Percentiles rank a stretch among this genome's conserved stretches.
Evolutionary conservation across 225 moss, liverwort and hornwort genomes (phyloP).

Genomic region (Polytrichum commune): DNA sequence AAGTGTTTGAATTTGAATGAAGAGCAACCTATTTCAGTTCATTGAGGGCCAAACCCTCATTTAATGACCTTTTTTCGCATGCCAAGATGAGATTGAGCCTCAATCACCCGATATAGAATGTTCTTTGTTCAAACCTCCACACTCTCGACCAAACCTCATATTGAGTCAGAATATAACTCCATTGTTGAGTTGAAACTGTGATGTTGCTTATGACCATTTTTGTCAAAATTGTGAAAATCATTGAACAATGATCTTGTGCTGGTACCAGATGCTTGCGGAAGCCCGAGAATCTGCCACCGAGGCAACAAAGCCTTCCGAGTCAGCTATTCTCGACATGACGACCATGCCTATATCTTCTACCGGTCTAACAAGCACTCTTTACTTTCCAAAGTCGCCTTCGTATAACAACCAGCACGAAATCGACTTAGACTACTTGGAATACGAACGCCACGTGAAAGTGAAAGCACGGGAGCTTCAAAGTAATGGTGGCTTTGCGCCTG

Average conservation of each 20-base stretch:
- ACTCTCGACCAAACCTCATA: too few species aligned
- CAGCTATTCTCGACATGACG: neutral
- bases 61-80: too few species aligned
- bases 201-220: neutral
- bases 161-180: neutral
- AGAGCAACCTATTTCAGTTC: too few species aligned
- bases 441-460: constrained; percentile 29
- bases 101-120: too few species aligned
- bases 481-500: constrained; percentile 18
- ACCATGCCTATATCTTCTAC: neutral
- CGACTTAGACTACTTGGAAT: constrained; percentile 33
- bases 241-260: neutral
- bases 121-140: too few species aligned
- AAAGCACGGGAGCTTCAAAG: constrained; percentile 19
- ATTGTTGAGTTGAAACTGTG: neutral
- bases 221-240: neutral
- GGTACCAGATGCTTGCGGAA: neutral
- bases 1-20: too few species aligned
- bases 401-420: constrained; percentile 15
- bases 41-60: too few species aligned
- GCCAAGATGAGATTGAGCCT: too few species aligned
- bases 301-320: neutral
- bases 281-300: neutral
- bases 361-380: neutral
- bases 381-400: constrained; percentile 6